phyloP scores from a whole-genome alignment of 768 basidiomycete species.

The Pulveroboletus sp. region DNA sequence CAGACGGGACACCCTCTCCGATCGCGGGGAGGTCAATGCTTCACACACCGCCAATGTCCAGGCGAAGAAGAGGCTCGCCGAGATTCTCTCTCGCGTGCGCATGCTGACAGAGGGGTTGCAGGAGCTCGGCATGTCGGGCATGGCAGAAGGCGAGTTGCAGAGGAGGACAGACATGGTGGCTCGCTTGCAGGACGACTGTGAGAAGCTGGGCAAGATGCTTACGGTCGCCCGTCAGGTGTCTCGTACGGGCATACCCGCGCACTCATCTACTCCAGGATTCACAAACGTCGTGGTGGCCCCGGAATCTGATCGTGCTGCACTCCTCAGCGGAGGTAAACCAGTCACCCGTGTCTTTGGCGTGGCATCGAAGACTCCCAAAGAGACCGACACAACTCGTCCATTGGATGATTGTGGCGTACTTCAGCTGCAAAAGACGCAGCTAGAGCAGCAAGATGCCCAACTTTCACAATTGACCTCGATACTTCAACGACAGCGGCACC shows the following conservation, averaged over 20 bases:
- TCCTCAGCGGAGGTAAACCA: slow-evolving; percentile 50
- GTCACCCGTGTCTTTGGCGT: slow-evolving; percentile 79
- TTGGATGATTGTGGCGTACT: slow-evolving; percentile 80
- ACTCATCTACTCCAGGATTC: slow-evolving; percentile 27
- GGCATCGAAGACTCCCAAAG: slow-evolving; percentile 50
- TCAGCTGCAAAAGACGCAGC: slow-evolving; percentile 72
- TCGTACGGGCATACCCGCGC: slow-evolving; percentile 29
- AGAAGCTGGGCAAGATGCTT: slow-evolving; percentile 81
- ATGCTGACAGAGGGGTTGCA: slow-evolving; percentile 65
- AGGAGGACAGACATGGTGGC: slow-evolving; percentile 87
- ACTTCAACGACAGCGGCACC: slow-evolving; percentile 75
- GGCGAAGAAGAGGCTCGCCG: slow-evolving; percentile 82
- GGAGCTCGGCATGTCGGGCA: slow-evolving; percentile 58
- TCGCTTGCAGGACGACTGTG: slow-evolving; percentile 84
- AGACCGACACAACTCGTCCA: slow-evolving; percentile 83
- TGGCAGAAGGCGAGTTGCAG: slow-evolving; percentile 90
- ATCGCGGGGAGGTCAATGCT: slow-evolving; percentile 64
- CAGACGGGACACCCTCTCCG: slow-evolving; percentile 79
- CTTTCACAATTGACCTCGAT: slow-evolving; percentile 77
- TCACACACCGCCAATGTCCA: slow-evolving; percentile 78
- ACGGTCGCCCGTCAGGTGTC: slow-evolving; percentile 62
- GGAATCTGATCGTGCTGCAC: slow-evolving; percentile 58
- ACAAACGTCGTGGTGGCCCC: slow-evolving; percentile 34
- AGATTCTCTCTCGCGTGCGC: slow-evolving; percentile 68
- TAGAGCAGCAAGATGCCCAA: slow-evolving; percentile 80